Conservation (phyloP, 306 rosid species). For the Gleditsia sinensis region DNA sequence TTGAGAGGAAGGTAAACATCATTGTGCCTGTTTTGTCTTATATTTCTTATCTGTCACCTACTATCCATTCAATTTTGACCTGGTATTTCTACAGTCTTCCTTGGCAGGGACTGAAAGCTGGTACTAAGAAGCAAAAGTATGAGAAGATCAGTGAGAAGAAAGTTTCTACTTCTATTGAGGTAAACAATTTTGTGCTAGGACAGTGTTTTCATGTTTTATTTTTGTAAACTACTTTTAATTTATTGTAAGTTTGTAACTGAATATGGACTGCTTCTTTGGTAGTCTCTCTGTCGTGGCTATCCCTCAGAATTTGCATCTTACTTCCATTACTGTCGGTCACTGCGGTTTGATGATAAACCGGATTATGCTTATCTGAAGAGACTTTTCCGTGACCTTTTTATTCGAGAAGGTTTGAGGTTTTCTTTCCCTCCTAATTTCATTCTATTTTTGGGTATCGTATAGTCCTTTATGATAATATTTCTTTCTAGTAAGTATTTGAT, state of each 20-base stretch:
- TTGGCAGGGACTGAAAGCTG: conserved; percentile 99
- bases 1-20: conserved; percentile 82
- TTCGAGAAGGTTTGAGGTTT: conserved; percentile 78
- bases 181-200: conserved; percentile 32
- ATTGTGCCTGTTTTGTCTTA: conserved; percentile 15
- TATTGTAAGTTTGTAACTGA: conserved; percentile 32
- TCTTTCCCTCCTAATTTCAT: not conserved
- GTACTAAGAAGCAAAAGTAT: conserved; percentile 94
- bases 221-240: not conserved
- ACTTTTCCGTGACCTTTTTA: conserved; percentile 94
- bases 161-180: conserved; percentile 94
- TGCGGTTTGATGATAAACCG: conserved; percentile 95
- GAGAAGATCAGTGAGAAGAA: conserved; percentile 98
- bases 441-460: conserved; percentile 5
- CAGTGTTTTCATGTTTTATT: not conserved
- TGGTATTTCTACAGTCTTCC: conserved; percentile 71
- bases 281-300: conserved; percentile 89
- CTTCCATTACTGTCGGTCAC: conserved; percentile 94
- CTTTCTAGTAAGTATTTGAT: not conserved
- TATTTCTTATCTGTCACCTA: conserved; percentile 12
- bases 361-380: conserved; percentile 95
- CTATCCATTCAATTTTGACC: conserved; percentile 33
- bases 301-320: conserved; percentile 92
- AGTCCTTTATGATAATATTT: conserved; percentile 9
- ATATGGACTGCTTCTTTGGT: conserved; percentile 43